phyloP scores from a whole-genome alignment of 768 basidiomycete genomes.

The Mycena rebaudengoi region DNA sequence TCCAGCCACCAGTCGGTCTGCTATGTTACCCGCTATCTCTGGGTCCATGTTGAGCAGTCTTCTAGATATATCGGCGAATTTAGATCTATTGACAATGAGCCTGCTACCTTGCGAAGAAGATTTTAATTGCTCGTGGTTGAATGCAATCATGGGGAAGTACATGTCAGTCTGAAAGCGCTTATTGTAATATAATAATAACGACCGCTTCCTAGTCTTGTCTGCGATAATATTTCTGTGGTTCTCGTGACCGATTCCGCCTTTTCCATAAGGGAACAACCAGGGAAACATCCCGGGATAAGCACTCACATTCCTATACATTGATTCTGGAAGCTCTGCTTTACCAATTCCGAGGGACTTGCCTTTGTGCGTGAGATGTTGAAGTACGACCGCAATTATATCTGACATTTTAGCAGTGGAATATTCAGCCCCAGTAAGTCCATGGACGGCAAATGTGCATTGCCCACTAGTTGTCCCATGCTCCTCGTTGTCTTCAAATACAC shows the following conservation, averaged over 20 bases:
- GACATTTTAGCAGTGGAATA: conserved; percentile 25
- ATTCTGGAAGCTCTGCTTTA: conserved; percentile 28
- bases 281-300: conserved; percentile 53
- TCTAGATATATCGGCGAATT: conserved; percentile 35
- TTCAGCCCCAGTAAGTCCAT: conserved; percentile 42
- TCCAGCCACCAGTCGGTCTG: conserved; percentile 30
- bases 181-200: conserved; percentile 41
- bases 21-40: conserved; percentile 26
- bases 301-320: conserved; percentile 40
- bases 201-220: conserved; percentile 29
- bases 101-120: conserved; percentile 35
- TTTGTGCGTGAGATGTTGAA: conserved; percentile 32
- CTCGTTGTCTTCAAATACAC: conserved; percentile 31
- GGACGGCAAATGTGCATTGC: conserved; percentile 46
- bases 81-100: conserved; percentile 33
- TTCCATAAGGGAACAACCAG: conserved; percentile 51
- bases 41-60: conserved; percentile 34
- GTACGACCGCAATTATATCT: conserved; percentile 36
- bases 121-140: conserved; percentile 50
- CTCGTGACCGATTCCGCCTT: conserved; percentile 31
- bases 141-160: conserved; percentile 43
- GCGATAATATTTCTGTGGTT: conserved; percentile 30
- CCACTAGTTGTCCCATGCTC: conserved; percentile 41
- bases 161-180: conserved; percentile 38
- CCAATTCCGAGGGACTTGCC: conserved; percentile 39